These are phyloP conservation scores for Passalora sequoiae DNA, from an alignment of 2,329 filamentous ascomycete species.

Conservation along the genomic window DNA sequence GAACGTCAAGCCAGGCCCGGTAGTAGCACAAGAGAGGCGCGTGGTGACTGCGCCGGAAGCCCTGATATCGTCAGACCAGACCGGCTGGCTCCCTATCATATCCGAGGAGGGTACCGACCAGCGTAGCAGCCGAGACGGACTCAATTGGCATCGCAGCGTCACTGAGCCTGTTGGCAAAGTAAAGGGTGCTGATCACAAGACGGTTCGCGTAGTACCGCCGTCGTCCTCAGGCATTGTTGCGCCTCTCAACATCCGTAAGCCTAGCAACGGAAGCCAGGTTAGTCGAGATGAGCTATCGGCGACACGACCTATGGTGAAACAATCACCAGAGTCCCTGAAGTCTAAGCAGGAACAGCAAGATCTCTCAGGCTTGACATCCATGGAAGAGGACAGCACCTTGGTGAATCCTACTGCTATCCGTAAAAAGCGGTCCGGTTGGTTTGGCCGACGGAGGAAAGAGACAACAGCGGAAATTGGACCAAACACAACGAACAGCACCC, in stretches of 20 bases:
- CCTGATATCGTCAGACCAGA: constrained; percentile 27
- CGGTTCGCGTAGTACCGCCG: constrained; percentile 54
- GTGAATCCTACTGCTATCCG: constrained; percentile 23
- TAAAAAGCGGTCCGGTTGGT: constrained; percentile 47
- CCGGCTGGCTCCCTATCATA: constrained; percentile 45
- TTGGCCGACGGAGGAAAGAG: constrained; percentile 33
- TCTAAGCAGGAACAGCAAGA: constrained; percentile 18
- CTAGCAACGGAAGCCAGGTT: constrained; percentile 29
- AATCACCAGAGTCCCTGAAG: constrained; percentile 20
- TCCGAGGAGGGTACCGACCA: constrained; percentile 43
- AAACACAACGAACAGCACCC: too few species aligned
- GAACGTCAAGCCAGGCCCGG: constrained; percentile 30
- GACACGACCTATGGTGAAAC: constrained; percentile 15
- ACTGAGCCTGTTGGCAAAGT: constrained; percentile 38
- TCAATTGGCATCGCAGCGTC: constrained; percentile 38
- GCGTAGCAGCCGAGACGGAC: constrained; percentile 29
- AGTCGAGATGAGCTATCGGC: constrained; percentile 17
- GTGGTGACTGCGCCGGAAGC: constrained; percentile 44
- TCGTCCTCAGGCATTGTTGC: constrained; percentile 46
- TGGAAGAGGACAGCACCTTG: constrained; percentile 28
- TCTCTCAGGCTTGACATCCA: constrained; percentile 23
- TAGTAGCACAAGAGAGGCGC: constrained; percentile 33
- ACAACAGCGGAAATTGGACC: constrained; percentile 10
- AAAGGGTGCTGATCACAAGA: constrained; percentile 37
- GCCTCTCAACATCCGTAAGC: constrained; percentile 54